Evolutionary conservation across 78 protist species (phyloP), one percentile per base, ranked within the genome.

Genomic region (Parvularia atlantis): DNA sequence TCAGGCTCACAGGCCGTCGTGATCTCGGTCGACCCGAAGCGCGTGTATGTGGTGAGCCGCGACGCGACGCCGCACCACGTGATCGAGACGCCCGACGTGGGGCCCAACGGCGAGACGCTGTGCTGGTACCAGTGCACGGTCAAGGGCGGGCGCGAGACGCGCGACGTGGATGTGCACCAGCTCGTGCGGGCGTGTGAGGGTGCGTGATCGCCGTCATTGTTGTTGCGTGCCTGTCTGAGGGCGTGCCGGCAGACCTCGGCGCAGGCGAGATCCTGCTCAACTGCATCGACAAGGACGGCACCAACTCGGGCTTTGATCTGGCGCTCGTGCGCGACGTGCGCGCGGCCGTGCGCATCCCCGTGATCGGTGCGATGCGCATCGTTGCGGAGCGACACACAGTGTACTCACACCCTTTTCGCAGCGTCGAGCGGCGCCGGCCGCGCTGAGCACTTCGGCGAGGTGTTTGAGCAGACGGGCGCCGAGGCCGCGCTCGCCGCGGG

Each of bases 231-330:
- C 36, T 43, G 6, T 46, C 28, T n/a, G 62, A 63, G 57, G 57
- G 33, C 35, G 41, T 39, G 33, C 66, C 53, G 1, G 59, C 62
- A 1, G 14, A n/a, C 65, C 19, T 20, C 65, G 39, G 19, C 65
- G 16, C 65, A 60, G 90, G 90, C 26, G 88, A 87, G 69, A 71
- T 87, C 24, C 73, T 87, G 62, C 63, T 87, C 36, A 87, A 87
- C 76, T 87, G 85, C 73, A 87, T 87, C 68, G 92, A 87, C 75
- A 7, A 50, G 52, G 92, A 87, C 68, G 89, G 91, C 61, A 68
- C 67, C 53, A 53, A 66, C 50, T 22, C 1, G 13, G 77, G 84
- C 36, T 80, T 30, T 19, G 84, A 80, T 17, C 31, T 35, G 28
- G 84, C 59, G 13, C 60, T 80, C 36, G 33, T 72, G 1, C 37